phyloP scores from a whole-genome alignment of 2,329 filamentous ascomycete genomes.

The Biscogniauxia marginata region DNA sequence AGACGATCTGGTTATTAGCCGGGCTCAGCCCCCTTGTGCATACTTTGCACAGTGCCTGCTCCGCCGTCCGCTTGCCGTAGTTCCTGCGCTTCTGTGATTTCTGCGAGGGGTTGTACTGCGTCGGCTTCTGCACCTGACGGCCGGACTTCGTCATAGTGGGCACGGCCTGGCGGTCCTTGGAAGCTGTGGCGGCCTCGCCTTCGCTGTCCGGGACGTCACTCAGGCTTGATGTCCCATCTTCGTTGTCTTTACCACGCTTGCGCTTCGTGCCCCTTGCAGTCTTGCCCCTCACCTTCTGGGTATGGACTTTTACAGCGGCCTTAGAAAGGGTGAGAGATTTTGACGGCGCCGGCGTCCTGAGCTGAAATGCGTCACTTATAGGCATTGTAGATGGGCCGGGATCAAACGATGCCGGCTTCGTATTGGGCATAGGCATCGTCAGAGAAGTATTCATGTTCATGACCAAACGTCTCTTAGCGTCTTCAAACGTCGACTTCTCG shows the following conservation, averaged over 20 bases:
- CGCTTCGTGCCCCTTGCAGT: slow-evolving; percentile 31
- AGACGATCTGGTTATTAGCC: slow-evolving; percentile 75
- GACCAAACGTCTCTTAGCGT: slow-evolving; percentile 39
- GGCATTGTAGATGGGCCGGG: slow-evolving; percentile 5
- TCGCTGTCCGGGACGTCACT: slow-evolving; percentile 32
- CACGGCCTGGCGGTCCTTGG: slow-evolving; percentile 44
- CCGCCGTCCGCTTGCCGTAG: slow-evolving; percentile 58
- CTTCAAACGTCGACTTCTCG: slow-evolving; percentile 37
- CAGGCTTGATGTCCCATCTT: slow-evolving; percentile 24
- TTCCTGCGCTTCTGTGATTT: slow-evolving; percentile 37
- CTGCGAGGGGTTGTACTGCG: slow-evolving; percentile 59
- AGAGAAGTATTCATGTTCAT: slow-evolving; percentile 41
- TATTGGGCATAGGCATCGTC: slow-evolving; percentile 36
- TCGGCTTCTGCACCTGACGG: slow-evolving; percentile 66
- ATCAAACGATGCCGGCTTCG: not conserved
- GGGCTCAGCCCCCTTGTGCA: slow-evolving; percentile 73
- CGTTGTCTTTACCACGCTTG: slow-evolving; percentile 33
- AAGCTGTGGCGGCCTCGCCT: slow-evolving; percentile 11
- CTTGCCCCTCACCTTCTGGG: slow-evolving; percentile 17
- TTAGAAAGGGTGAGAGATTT: not conserved
- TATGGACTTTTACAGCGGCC: slow-evolving; percentile 11
- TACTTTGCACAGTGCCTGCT: slow-evolving; percentile 65
- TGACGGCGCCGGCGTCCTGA: slow-evolving; percentile 19
- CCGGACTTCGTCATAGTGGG: slow-evolving; percentile 74
- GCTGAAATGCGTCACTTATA: slow-evolving; percentile 25